phyloP scores from a whole-genome alignment of 2,329 filamentous ascomycete species.

The Microdochium trichocladiopsis region DNA sequence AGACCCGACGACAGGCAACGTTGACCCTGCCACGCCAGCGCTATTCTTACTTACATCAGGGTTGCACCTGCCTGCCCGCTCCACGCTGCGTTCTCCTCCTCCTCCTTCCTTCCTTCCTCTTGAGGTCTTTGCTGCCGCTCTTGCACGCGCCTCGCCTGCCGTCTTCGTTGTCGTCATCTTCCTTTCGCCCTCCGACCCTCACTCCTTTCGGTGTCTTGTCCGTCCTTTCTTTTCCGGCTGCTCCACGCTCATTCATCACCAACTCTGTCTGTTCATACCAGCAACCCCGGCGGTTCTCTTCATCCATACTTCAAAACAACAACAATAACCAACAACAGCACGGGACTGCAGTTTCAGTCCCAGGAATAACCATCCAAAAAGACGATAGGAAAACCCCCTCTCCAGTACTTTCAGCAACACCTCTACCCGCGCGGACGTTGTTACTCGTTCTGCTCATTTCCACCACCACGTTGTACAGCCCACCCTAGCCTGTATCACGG shows the following conservation, averaged over 20 bases:
- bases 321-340: not conserved
- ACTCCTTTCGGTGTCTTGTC: not conserved
- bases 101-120: not conserved
- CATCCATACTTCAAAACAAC: not conserved
- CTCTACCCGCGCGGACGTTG: no score
- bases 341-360: no score
- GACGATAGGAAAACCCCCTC: no score
- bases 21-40: no score
- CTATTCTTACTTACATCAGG: not conserved
- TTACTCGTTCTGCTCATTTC: no score
- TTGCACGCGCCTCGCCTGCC: not conserved
- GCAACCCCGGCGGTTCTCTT: not conserved
- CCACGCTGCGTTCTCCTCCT: not conserved
- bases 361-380: no score
- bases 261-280: not conserved
- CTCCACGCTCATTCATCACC: not conserved
- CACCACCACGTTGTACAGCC: no score
- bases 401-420: no score
- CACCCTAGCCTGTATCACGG: not conserved
- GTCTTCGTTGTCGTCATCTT: not conserved
- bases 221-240: not conserved
- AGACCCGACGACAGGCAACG: no score
- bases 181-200: not conserved
- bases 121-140: not conserved
- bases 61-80: not conserved